phyloP scores from a whole-genome alignment of 176 grass and related monocot species.

The Carex pumila region DNA sequence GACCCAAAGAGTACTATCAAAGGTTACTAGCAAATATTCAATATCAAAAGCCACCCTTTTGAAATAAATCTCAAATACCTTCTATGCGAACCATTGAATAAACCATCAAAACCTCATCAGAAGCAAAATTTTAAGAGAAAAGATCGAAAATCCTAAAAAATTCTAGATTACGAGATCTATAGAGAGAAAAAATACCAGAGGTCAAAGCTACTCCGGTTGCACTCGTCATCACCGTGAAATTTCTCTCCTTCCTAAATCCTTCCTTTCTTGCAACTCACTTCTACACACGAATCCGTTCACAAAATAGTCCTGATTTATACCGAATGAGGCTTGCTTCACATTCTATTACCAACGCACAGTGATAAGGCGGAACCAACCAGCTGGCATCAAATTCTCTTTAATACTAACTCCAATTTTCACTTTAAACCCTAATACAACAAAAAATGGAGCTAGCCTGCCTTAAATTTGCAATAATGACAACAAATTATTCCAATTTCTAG shows the following conservation, averaged over 20 bases:
- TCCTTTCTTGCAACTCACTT: conserved; percentile 3
- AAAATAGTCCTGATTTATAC: background rate
- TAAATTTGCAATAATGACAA: conserved; percentile 14
- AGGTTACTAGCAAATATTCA: background rate
- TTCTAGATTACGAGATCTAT: background rate
- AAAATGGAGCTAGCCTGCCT: background rate
- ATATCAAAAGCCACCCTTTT: background rate
- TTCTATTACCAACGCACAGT: background rate
- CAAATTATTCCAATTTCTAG: background rate
- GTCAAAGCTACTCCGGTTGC: background rate
- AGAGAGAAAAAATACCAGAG: conserved; percentile 9
- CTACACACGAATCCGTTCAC: background rate
- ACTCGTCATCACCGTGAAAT: background rate
- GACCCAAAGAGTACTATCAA: background rate
- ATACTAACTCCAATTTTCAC: background rate
- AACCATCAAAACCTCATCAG: background rate
- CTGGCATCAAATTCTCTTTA: conserved; percentile 7
- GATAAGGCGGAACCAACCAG: conserved; percentile 6
- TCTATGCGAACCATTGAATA: background rate
- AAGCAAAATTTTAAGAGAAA: background rate
- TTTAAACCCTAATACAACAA: conserved; percentile 15
- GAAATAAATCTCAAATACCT: background rate
- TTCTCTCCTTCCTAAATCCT: conserved; percentile 14
- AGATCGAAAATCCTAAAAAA: background rate
- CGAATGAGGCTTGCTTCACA: conserved; percentile 4